These are phyloP conservation scores for Zasmidium citrigriseum DNA, from an alignment of 2,329 filamentous ascomycete genomes.

Conservation along the genomic window DNA sequence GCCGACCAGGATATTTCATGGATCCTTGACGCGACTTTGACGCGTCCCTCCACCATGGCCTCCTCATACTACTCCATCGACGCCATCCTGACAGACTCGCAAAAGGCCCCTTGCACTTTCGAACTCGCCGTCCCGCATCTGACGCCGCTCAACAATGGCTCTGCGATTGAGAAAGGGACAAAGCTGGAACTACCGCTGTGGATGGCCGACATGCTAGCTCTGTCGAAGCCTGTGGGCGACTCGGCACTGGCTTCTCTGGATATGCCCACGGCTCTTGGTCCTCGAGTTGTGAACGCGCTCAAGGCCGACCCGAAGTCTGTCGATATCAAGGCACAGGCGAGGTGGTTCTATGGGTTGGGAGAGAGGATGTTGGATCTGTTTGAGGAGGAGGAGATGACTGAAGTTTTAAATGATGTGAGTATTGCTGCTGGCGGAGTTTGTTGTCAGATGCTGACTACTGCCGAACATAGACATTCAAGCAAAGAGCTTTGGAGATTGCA, in stretches of 20 bases:
- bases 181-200: slow-evolving; percentile 84
- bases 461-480: slow-evolving; percentile 69
- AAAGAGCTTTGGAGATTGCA: slow-evolving; percentile 77
- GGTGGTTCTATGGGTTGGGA: slow-evolving; percentile 85
- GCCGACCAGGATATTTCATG: not conserved
- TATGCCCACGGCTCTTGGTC: slow-evolving; percentile 73
- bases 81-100: slow-evolving; percentile 80
- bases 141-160: slow-evolving; percentile 76
- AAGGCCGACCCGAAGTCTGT: slow-evolving; percentile 88
- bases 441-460: slow-evolving; percentile 1
- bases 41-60: slow-evolving; percentile 46
- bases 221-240: slow-evolving; percentile 50
- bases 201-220: slow-evolving; percentile 90
- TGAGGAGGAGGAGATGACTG: slow-evolving; percentile 79
- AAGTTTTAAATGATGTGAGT: slow-evolving; percentile 53
- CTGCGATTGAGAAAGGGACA: slow-evolving; percentile 75
- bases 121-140: slow-evolving; percentile 84
- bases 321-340: slow-evolving; percentile 76
- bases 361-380: slow-evolving; percentile 87
- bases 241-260: slow-evolving; percentile 73
- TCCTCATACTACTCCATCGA: slow-evolving; percentile 75
- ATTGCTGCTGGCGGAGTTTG: not conserved
- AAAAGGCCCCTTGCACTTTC: slow-evolving; percentile 96
- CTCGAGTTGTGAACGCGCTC: slow-evolving; percentile 81
- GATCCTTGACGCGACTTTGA: not conserved